These are phyloP conservation scores for Ploettnerulaceae sp. DNA, from an alignment of 2,329 filamentous ascomycete genomes.

Conservation along the genomic window DNA sequence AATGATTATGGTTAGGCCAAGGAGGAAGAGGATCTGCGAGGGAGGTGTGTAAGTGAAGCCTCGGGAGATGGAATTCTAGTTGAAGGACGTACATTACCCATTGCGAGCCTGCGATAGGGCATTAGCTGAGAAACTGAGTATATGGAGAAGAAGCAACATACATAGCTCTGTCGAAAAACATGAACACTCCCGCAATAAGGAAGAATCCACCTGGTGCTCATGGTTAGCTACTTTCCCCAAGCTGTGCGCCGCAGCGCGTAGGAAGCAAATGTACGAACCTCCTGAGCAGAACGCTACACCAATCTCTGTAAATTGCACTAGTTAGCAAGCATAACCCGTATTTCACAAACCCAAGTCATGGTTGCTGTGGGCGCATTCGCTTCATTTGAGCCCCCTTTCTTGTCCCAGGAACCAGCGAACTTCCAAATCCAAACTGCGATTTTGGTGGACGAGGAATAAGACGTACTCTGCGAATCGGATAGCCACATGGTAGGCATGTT, in stretches of 20 bases:
- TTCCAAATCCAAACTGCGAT: neutral
- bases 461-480: slow-evolving; percentile 88
- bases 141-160: slow-evolving; percentile 41
- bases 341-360: neutral
- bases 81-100: slow-evolving; percentile 64
- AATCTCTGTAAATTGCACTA: slow-evolving; percentile 66
- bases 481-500: slow-evolving; percentile 72
- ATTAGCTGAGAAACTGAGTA: slow-evolving; percentile 3
- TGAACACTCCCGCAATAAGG: slow-evolving; percentile 84
- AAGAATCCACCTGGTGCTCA: slow-evolving; percentile 77
- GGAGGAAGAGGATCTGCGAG: slow-evolving; percentile 86
- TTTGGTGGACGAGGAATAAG: neutral
- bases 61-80: slow-evolving; percentile 41
- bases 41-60: slow-evolving; percentile 12
- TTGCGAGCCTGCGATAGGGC: slow-evolving; percentile 65
- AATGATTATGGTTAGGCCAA: slow-evolving; percentile 94
- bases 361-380: slow-evolving; percentile 25
- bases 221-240: slow-evolving; percentile 11
- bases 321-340: slow-evolving; percentile 26
- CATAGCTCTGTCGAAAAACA: slow-evolving; percentile 98
- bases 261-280: slow-evolving; percentile 57
- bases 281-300: slow-evolving; percentile 97
- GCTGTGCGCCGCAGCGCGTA: slow-evolving; percentile 13
- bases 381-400: neutral
- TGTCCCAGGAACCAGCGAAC: neutral